Base-by-base conservation (phyloP, 1,139 yeast genomes). In the Kurtzmaniella quercitrusa region DNA sequence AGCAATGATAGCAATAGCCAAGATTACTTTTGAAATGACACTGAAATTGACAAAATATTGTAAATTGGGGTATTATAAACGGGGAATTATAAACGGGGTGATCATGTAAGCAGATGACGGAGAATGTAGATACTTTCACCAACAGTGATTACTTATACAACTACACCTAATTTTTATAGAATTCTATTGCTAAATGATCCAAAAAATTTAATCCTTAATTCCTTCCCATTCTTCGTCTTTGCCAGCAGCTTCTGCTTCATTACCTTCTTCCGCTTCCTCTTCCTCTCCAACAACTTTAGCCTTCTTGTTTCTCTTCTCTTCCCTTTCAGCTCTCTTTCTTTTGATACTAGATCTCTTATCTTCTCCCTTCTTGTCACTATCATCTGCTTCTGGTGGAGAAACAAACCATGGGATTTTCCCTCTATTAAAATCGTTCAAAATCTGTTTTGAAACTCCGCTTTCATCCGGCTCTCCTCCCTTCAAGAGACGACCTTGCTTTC, bases 391-490 rank as follows among this genome's bases (percentile, higher is more conserved):
- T 34, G 98, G 98, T 39, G 98, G 98, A 31, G 94, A 82, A 29
- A 89, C 89, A 62, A 93, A 93, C 98, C 98, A 93, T 19, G 98
- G 98, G 46, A 93, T 90, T 60, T 90, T 89, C 48, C 98, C 98
- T 65, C 98, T 80, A 68, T 89, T 93, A 72, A 93, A 93, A 63
- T 93, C 98, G 57, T 88, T 90, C 60, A 93, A 77, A 29, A 93
- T 84, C 60, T 85, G 85, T 63, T 90, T 93, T 42, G 98, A 83
- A 46, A 93, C 91, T 55, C 96, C 95, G 52, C 84, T 75, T 66
- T 91, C 97, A 65, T 93, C 98, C 1, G 98, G 96, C 67, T 93
- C 98, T 53, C 98, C 98, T 48, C 98, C 98, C 67, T 93, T 93
- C 56, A 93, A 71, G 53, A 93, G 75, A 63, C 96, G 81, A 50